Evolutionary conservation across 2,329 filamentous ascomycete genomes (phyloP), one percentile per base, ranked within the genome.

Genomic region (Phaeosphaeriaceae sp.): DNA sequence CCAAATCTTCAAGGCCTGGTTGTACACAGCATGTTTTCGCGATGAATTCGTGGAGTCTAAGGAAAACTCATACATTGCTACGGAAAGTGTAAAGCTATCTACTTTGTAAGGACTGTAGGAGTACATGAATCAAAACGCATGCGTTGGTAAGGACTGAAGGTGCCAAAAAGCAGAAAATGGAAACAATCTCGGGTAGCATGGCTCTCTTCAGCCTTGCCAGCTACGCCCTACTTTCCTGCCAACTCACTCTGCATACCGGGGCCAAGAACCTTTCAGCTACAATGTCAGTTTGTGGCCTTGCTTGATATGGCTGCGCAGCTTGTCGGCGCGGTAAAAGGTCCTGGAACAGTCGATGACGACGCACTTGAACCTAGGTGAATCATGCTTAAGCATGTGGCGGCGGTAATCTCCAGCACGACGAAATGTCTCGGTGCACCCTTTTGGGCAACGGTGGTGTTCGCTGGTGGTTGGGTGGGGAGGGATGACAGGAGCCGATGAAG

Each of bases 241-340:
- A 34, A 34, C 13, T 15, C 32, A 26, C 6, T 11, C 7, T 26
- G 23, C 23, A 11, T 26, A 8, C 23, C 23, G 23, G 23, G 23
- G 23, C 11, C 3, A 9, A 9, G n/a, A 9, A 26, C 32, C 6
- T 12, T 1, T 8, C n/a, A 7, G 15, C 32, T 32, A 32, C 23
- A 32, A 17, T 4, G 11, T 21, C 2, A 23, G n/a, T 18, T 29
- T 40, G 40, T 56, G 52, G 1, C 46, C 46, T 1, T 45, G 40
- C 6, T 26, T 42, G 1, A 33, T 6, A 11, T 52, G 44, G 15
- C 20, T 45, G 18, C 40, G 44, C 23, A 44, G 20, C 37, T 48
- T 52, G 44, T 48, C 49, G 12, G 36, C n/a, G 17, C 49, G 45
- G 15, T 34, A 20, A 36, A 52, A 52, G 20, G 42, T 48, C 45